Base-by-base conservation (phyloP, 2,329 filamentous ascomycete genomes). In the Pseudogymnoascus sp. region DNA sequence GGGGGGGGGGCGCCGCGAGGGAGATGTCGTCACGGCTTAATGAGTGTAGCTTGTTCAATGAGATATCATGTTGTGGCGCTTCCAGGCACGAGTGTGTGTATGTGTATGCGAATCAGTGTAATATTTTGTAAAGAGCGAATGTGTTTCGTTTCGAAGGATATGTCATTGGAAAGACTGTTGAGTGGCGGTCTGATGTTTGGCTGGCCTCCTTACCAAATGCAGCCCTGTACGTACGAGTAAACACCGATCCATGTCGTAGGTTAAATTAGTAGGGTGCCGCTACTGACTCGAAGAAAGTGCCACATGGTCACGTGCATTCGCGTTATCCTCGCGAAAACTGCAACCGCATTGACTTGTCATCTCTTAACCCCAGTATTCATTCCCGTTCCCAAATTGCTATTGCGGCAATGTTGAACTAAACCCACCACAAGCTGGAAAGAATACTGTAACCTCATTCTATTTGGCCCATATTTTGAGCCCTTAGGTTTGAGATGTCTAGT, bases 241-340 rank as follows among this genome's bases (percentile, higher is more conserved):
- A 56, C 50, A 56, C 28, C 50, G 50, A 56, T 56, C 50, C 50
- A 56, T 56, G 50, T 56, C 50, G 50, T 56, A 56, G 50, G 16
- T 56, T 56, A 56, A 56, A 56, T 56, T 56, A 56, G 50, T 34
- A 56, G 50, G 50, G 50, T 56, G 50, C 28, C 50, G 28, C 50
- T 56, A 56, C 50, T 56, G 50, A 56, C 50, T 56, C 50, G 28
- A 34, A 56, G 16, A 18, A 5, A 18, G 50, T 34, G 28, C 16
- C 28, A 8, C 2, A 4, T 6, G 16, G 50, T 56, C 50, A 56
- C 50, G 50, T 56, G 50, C 10, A 18, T 11, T 36, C 50, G 50
- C 50, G 50, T 56, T 56, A 36, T 34, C 28, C 50, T 56, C 50
- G 50, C 50, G 50, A 60, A 42, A 38, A 40, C 59, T 60, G 31